Base-by-base conservation (phyloP, 2,329 filamentous ascomycete species). In the Shiraia bambusicola region DNA sequence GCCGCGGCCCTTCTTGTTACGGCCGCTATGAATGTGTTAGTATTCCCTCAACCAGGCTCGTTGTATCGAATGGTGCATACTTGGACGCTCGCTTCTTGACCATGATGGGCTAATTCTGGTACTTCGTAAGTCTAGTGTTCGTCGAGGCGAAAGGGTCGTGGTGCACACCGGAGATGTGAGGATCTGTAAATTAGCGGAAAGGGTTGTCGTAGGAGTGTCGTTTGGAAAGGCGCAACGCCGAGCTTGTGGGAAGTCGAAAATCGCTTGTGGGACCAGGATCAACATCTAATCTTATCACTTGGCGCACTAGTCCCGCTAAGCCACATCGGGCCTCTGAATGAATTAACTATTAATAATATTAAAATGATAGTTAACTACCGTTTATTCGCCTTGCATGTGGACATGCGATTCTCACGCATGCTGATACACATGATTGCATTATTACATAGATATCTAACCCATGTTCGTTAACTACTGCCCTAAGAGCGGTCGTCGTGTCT, bases 1-100 rank as follows among this genome's bases (percentile, higher is more conserved):
- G 81, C 93, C 93, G 76, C 93, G 89, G 76, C 93, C 92, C 80
- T 95, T 95, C 90, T 96, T 96, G 88, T 97, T 96, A 76, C 92
- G 90, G 77, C 92, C 92, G 82, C 88, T 94, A 74, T 56, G 24
- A 53, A 42, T 34, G 31, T 58, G 66, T 75, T 67, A 73, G 67
- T 53, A 48, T 50, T 50, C 49, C 37, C 42, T 30, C 34, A 39
- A 46, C 36, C 34, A 40, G 30, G 25, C 42, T 45, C 44, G 40
- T 41, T 25, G 28, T 38, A 44, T 52, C 56, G 59, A 22, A 42
- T 42, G 37, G 41, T 48, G 69, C 78, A 72, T 82, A 85, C 82
- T 86, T 86, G 76, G 80, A 83, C 70, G 83, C 81, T 73, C 83
- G 78, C 79, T 86, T 86, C 79, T 86, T 86, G 76, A 86, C 82